Conservation (phyloP, 2,329 filamentous ascomycete species). For the Diplodia mutila region DNA sequence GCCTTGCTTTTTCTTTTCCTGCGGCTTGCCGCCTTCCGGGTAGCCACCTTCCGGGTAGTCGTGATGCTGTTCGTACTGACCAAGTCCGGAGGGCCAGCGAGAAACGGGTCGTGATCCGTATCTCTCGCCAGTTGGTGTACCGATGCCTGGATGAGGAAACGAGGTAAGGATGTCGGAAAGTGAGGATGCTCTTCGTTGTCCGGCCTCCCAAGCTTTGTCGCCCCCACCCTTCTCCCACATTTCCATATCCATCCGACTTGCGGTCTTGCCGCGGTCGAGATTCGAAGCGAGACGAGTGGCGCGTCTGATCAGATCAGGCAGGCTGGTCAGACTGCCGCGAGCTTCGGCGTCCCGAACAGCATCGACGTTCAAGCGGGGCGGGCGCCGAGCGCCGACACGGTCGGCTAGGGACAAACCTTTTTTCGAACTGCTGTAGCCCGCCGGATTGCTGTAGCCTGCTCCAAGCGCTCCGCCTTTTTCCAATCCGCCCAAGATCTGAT, state of each 20-base stretch:
- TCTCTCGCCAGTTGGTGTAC: constrained; percentile 46
- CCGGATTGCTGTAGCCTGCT: constrained; percentile 37
- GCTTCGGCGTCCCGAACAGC: constrained; percentile 80
- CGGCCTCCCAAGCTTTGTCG: constrained; percentile 36
- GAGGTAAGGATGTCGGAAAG: constrained; percentile 68
- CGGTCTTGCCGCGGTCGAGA: constrained; percentile 78
- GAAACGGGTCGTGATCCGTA: constrained; percentile 7
- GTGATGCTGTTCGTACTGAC: constrained; percentile 10
- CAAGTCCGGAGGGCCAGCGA: constrained; percentile 13
- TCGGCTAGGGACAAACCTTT: constrained; percentile 43
- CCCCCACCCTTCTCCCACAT: constrained; percentile 48
- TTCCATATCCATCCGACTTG: constrained; percentile 59
- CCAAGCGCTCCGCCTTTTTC: constrained; percentile 41
- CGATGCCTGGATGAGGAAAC: constrained; percentile 63
- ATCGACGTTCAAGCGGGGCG: constrained; percentile 79
- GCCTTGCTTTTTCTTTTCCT: constrained; percentile 42
- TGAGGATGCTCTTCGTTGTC: constrained; percentile 47
- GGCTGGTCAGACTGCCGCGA: constrained; percentile 85
- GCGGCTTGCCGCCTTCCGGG: constrained; percentile 27
- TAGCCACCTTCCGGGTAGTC: constrained; percentile 10
- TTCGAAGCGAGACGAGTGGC: constrained; percentile 86
- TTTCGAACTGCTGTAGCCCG: constrained; percentile 36
- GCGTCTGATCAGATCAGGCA: constrained; percentile 86
- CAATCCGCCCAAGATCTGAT: constrained; percentile 34
- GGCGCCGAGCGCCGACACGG: constrained; percentile 52